These are phyloP conservation scores for Xylaria flabelliformis DNA, from an alignment of 495 filamentous ascomycete genomes.

Conservation along the genomic window DNA sequence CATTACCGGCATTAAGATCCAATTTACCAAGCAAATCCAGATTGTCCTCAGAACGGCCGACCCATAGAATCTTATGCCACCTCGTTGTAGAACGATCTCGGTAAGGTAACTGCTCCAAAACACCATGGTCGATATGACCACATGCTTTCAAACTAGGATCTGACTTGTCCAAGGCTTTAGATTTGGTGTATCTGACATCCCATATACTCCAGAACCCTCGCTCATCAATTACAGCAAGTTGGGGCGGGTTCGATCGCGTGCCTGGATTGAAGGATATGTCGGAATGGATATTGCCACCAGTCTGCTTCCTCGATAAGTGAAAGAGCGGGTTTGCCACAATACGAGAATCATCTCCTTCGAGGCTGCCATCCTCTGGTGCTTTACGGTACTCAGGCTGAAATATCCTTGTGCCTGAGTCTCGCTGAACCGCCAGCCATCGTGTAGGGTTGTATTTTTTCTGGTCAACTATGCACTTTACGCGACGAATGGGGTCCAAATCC, in stretches of 20 bases:
- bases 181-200: conserved; percentile 56
- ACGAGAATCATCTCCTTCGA: conserved; percentile 47
- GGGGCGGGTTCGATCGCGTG: conserved; percentile 58
- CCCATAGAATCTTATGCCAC: conserved; percentile 42
- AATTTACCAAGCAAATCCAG: conserved; percentile 23
- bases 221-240: conserved; percentile 76
- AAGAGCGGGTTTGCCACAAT: conserved; percentile 68
- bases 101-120: conserved; percentile 32
- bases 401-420: conserved; percentile 60
- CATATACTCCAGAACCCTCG: conserved; percentile 78
- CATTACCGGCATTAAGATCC: conserved; percentile 30
- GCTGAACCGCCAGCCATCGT: conserved; percentile 69
- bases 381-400: conserved; percentile 61
- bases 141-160: conserved; percentile 25
- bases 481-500: conserved; percentile 62
- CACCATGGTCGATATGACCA: conserved; percentile 38
- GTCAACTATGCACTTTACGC: conserved; percentile 68
- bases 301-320: conserved; percentile 58
- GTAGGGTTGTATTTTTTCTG: conserved; percentile 51
- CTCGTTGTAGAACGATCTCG: conserved; percentile 17
- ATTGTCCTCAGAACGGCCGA: conserved; percentile 29
- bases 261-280: conserved; percentile 84
- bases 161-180: conserved; percentile 29
- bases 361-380: conserved; percentile 30
- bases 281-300: conserved; percentile 65